phyloP scores from a whole-genome alignment of 176 grass and related monocot genomes.

The Rhynchospora tenuis region DNA sequence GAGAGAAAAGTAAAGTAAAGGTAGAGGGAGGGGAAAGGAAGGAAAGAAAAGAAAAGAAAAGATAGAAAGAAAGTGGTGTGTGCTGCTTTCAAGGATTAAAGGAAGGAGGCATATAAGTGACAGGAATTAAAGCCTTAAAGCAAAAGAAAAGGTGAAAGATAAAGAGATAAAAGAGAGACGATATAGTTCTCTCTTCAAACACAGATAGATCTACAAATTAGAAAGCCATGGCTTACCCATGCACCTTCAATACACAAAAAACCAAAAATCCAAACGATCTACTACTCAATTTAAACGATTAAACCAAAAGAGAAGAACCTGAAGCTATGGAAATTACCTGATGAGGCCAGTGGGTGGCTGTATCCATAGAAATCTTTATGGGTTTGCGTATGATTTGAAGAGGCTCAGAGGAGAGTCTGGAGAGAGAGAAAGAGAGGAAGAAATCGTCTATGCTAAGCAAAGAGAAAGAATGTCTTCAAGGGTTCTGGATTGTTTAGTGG shows the following conservation, averaged over 20 bases:
- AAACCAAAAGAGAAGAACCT: slow-evolving; percentile 19
- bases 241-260: slow-evolving; percentile 23
- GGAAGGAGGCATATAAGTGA: slow-evolving; percentile 27
- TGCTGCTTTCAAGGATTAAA: slow-evolving; percentile 81
- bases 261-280: slow-evolving; percentile 23
- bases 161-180: slow-evolving; percentile 40
- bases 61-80: slow-evolving; percentile 55
- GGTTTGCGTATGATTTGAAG: slow-evolving; percentile 21
- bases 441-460: slow-evolving; percentile 21
- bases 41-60: slow-evolving; percentile 59
- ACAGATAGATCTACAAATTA: slow-evolving; percentile 38
- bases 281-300: slow-evolving; percentile 32
- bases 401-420: neutral
- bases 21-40: slow-evolving; percentile 30
- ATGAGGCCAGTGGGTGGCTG: slow-evolving; percentile 67
- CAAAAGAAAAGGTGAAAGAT: slow-evolving; percentile 42
- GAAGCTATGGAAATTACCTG: slow-evolving; percentile 41
- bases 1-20: slow-evolving; percentile 47
- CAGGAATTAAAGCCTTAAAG: slow-evolving; percentile 73
- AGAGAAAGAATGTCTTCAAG: slow-evolving; percentile 15
- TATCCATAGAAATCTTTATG: slow-evolving; percentile 52
- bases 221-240: slow-evolving; percentile 26
- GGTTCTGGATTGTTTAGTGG: slow-evolving; percentile 20
- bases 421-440: slow-evolving; percentile 24
- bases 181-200: slow-evolving; percentile 47